These are phyloP conservation scores for Eucalyptus fibrosa DNA, from an alignment of 345 rosid species.

Conservation along the genomic window DNA sequence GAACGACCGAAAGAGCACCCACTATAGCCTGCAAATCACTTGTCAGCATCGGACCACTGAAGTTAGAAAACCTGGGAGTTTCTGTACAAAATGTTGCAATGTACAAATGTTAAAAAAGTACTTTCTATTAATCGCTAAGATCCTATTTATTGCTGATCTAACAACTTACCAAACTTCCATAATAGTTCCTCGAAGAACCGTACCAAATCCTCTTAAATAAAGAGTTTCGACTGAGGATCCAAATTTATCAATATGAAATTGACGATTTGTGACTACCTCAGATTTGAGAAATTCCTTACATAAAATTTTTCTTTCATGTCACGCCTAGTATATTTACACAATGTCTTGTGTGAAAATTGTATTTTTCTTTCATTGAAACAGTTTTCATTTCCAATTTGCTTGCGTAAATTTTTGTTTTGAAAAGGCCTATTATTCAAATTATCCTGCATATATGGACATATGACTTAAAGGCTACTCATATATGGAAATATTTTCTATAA, in stretches of 20 bases:
- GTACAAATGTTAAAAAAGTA: not conserved
- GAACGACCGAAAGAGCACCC: not conserved
- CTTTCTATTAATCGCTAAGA: not conserved
- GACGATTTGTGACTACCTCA: accelerated
- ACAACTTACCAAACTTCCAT: not conserved
- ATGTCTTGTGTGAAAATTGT: not conserved
- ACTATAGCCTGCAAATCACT: not conserved
- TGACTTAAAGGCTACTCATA: not conserved
- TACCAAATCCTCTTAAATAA: not conserved
- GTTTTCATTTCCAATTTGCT: not conserved
- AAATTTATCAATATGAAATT: not conserved
- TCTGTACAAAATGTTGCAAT: not conserved
- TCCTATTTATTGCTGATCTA: not conserved
- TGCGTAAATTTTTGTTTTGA: not conserved
- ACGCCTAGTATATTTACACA: not conserved
- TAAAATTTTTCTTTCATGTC: not conserved
- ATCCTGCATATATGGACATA: not conserved
- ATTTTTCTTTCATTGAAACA: not conserved
- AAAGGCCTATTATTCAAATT: not conserved
- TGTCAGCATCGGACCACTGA: not conserved
- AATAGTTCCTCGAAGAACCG: not conserved
- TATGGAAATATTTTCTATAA: not conserved
- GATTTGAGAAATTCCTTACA: not conserved
- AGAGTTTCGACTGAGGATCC: not conserved
- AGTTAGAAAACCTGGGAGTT: not conserved